phyloP scores from a whole-genome alignment of 1,139 yeast species.

The Kurtzmaniella quercitrusa region DNA sequence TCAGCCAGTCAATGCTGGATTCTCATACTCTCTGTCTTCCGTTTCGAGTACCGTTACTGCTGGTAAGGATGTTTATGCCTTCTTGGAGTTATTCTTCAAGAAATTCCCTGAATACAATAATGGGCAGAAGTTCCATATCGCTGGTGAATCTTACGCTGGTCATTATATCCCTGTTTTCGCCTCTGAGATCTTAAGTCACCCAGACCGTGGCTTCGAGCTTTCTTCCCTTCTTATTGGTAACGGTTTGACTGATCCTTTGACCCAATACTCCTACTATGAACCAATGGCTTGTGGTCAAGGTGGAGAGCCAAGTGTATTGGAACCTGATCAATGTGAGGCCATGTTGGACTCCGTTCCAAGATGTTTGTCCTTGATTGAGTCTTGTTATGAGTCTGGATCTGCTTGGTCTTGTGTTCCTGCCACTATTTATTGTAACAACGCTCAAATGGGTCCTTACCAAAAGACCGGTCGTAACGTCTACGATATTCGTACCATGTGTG shows the following conservation, averaged over 20 bases:
- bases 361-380: constrained; percentile 73
- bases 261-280: constrained; percentile 83
- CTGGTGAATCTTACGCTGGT: constrained; percentile 99
- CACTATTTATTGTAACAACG: constrained; percentile 83
- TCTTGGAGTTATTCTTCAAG: constrained; percentile 83
- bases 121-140: constrained; percentile 76
- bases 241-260: constrained; percentile 90
- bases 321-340: constrained; percentile 72
- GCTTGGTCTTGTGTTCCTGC: constrained; percentile 95
- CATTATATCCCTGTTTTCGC: constrained; percentile 96
- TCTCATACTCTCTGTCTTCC: constrained; percentile 64
- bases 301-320: constrained; percentile 78
- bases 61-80: constrained; percentile 89
- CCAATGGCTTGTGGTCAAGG: constrained; percentile 98
- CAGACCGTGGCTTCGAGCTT: constrained; percentile 75
- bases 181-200: constrained; percentile 73
- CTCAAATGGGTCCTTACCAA: constrained; percentile 82
- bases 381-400: constrained; percentile 75
- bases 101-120: constrained; percentile 81
- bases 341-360: constrained; percentile 76
- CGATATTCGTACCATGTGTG: constrained; percentile 86
- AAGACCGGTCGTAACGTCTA: constrained; percentile 90
- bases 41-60: constrained; percentile 83
- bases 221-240: constrained; percentile 91
- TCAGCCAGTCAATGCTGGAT: constrained; percentile 60